Base-by-base conservation (phyloP, 108 stramenopile species). In the Phaeodactylum tricornutum region DNA sequence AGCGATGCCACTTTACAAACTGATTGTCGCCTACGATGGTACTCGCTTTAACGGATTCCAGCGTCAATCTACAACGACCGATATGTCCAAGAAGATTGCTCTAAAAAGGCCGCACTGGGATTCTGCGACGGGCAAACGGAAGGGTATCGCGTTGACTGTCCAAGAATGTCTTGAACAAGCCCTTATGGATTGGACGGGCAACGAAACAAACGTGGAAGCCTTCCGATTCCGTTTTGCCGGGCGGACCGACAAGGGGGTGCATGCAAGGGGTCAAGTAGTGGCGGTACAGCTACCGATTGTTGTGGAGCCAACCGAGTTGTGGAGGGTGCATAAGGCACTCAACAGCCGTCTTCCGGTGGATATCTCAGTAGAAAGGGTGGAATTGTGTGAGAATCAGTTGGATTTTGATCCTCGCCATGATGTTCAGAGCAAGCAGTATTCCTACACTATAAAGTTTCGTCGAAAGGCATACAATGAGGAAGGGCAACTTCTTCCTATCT, bases 161-260 rank as follows among this genome's bases (percentile, higher is more conserved):
- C 86, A 88, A 47, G 68, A 81, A 32, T 57, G 64, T 25, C 48
- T 88, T 2, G 86, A 88, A 53, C 39, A 56, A 20, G 79, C 80
- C 29, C 32, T 88, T 17, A 56, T 62, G 2, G 21, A 55, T 61
- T 23, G 5, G 67, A 30, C 52, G 52, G 58, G 39, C 59, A 55
- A 32, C 64, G 49, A 33, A 47, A 38, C 8, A 39, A 42, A 23
- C 22, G 56, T 5, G 41, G 45, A 25, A 33, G 64, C 28, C 3
- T 60, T 81, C n/a, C 57, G 74, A 37, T 44, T 84, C 5, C 64
- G 73, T 1, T 77, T 73, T 52, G 79, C 81, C 0, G 79, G 86
- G 8, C 62, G 86, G 26, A 88, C 86, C 1, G 86, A 88, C 50
- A 73, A 72, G 40, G 86, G 86, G 0, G 86, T 88, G 0, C 86